Evolutionary conservation across 805 yeast genomes (phyloP), one percentile per base, ranked within the genome.

Genomic region (Candida hispaniensis): DNA sequence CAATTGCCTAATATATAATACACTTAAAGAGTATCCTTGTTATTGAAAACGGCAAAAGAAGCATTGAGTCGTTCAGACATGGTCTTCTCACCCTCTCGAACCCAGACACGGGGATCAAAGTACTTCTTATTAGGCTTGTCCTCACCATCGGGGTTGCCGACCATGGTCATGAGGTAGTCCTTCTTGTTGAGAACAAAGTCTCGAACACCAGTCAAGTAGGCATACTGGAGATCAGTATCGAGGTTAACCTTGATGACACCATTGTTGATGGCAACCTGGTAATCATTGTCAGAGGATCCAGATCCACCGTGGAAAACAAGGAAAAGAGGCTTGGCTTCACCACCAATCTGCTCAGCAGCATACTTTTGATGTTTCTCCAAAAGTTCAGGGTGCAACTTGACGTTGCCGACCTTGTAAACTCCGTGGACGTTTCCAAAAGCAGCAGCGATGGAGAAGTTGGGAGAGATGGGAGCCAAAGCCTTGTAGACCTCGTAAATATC

Each of bases 81-180:
- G 59, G 96, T 85, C 85, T 85, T 85, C 75, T 91, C 98, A 74
- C 98, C 97, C 71, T 88, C 97, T 75, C 97, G 86, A 50, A 91
- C 96, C 98, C 98, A 91, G 66, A 86, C 97, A 78, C 98, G 88
- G 69, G 98, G 98, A 71, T 91, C 98, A 61, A 83, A 91, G 83
- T 69, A 85, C 73, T 91, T 91, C 86, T 91, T 91, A 88, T 91
- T 91, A 70, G 98, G 98, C 74, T 83, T 81, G 69, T 91, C 97
- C 40, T 69, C 88, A 65, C 97, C 98, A 14, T 88, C 95, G 68
- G 98, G 98, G 93, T 91, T 91, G 68, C 98, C 98, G 55, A 91
- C 95, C 66, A 66, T 80, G 40, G 79, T 46, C 69, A 71, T 51
- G 52, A 91, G 62, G 78, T 91, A 91, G 66, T 86, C 98, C 77